A percentile compares a stretch with the other conserved stretches of the same genome.
Evolutionary conservation across 164 flowering plant genomes (phyloP).

Genomic region (Hamamelis virginiana): DNA sequence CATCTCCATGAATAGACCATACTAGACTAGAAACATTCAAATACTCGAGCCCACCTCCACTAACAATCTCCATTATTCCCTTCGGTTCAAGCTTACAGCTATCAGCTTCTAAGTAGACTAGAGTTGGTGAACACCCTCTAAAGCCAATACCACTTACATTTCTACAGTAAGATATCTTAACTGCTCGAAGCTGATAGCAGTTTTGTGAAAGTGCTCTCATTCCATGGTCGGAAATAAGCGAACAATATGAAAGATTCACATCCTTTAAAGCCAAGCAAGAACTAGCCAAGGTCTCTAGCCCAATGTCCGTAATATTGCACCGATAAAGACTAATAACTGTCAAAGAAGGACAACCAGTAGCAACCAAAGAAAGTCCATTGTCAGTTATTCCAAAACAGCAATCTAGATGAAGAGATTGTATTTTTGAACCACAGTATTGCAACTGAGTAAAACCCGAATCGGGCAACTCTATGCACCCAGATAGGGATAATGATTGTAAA

Average conservation of each 20-base stretch:
- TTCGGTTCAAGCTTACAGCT: conserved; percentile 57
- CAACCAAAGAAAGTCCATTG: conserved; percentile 44
- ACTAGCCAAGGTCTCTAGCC: conserved; percentile 46
- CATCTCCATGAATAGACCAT: conserved; percentile 34
- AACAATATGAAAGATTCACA: conserved; percentile 59
- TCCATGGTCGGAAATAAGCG: conserved; percentile 51
- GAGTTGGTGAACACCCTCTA: conserved; percentile 45
- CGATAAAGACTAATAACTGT: conserved; percentile 51
- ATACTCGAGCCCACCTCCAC: conserved; percentile 62
- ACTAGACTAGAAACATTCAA: conserved; percentile 42
- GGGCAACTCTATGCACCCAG: conserved; percentile 58
- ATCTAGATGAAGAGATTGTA: conserved; percentile 47
- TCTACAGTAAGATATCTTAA: conserved; percentile 46
- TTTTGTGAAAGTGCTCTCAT: conserved; percentile 36
- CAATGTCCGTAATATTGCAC: conserved; percentile 54
- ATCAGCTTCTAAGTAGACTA: conserved; percentile 60
- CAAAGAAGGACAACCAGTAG: conserved; percentile 48
- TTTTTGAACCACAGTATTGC: conserved; percentile 37
- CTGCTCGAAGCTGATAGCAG: conserved; percentile 42
- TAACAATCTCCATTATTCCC: conserved; percentile 46
- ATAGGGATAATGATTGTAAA: conserved; percentile 47
- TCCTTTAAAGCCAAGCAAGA: conserved; percentile 43
- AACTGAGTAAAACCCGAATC: conserved; percentile 48
- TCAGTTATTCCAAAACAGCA: conserved; percentile 65
- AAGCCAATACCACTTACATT: conserved; percentile 58